Base-by-base conservation (phyloP, 2,329 filamentous ascomycete species). In the Neonectria faginata region DNA sequence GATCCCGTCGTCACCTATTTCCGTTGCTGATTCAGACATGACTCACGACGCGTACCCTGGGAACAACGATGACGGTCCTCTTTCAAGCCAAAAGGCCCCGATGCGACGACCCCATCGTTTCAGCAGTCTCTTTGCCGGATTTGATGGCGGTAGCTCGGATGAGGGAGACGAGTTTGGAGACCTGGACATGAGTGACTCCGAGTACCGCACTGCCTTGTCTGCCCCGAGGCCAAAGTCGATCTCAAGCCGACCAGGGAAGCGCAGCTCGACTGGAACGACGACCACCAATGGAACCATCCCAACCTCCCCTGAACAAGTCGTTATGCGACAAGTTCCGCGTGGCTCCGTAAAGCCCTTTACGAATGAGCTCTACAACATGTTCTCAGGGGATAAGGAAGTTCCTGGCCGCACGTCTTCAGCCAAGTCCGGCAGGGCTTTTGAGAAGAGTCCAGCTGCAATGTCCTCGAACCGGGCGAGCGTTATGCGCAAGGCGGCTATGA, bases 51-150 rank as follows among this genome's bases (percentile, higher is more conserved):
- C 86, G 2, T 94, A 94, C 75, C 90, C 91, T 2, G 91, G 90
- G 0, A 93, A 93, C 76, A 94, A 94, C 72, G 92, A 96, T 72
- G 90, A 94, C 72, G 91, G 91, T 0, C 91, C 92, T 2, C 80
- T 94, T 44, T 89, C 89, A 1, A 81, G 78, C 60, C 84, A 87
- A 14, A 86, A 84, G 57, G 84, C 85, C 2, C 86, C 89, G 2
- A 83, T 91, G 75, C 86, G 90, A 65, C 86, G 90, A 16, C 91
- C 92, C 1, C 89, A 92, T 74, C 86, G 92, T 60, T 90, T 92
- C 53, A 95, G 92, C 78, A 96, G 92, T 75, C 82, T 97, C n/a
- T 96, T 96, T 78, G 92, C 92, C 33, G 92, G 92, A 0, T 96
- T 97, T 70, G 92, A 95, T 51, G 88, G 88, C 12, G 84, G 83